phyloP scores from a whole-genome alignment of 495 filamentous ascomycete genomes.

The Xylaria scruposa region DNA sequence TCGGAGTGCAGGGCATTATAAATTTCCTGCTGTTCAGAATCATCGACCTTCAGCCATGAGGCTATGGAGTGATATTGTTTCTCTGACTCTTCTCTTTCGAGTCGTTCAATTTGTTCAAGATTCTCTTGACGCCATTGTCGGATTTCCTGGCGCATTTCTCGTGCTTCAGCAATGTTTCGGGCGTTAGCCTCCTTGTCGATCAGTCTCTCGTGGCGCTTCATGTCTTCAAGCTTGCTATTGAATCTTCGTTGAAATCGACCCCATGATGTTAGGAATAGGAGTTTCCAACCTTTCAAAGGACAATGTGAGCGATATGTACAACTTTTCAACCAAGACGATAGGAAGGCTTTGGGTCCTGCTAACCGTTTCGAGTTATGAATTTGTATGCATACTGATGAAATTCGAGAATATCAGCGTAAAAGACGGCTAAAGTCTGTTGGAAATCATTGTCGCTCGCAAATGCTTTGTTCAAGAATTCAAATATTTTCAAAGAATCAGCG shows the following conservation, averaged over 20 bases:
- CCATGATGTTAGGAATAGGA: neutral
- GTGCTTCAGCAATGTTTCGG: neutral
- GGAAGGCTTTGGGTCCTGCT: neutral
- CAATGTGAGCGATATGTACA: neutral
- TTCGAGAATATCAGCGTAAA: neutral
- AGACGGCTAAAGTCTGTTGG: conserved; percentile 1
- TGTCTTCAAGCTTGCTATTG: neutral
- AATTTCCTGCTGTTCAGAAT: neutral
- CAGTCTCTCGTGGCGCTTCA: neutral
- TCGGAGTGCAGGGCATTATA: neutral
- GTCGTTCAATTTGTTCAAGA: neutral
- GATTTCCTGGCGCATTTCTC: neutral
- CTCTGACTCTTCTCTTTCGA: neutral
- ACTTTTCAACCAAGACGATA: too few species aligned
- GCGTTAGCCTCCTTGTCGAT: neutral
- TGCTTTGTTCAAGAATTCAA: neutral
- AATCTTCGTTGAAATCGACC: conserved; percentile 9
- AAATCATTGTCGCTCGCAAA: neutral
- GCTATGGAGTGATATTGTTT: neutral
- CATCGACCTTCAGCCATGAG: neutral
- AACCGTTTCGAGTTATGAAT: neutral
- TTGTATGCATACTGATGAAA: conserved; percentile 5
- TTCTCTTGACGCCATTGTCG: neutral
- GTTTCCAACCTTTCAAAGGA: neutral
- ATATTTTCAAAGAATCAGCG: neutral